A percentile compares a stretch with the other conserved stretches of the same genome.
Evolutionary conservation across 192 early-diverging fungal species (phyloP).

Genomic region (Coemansia asiatica): DNA sequence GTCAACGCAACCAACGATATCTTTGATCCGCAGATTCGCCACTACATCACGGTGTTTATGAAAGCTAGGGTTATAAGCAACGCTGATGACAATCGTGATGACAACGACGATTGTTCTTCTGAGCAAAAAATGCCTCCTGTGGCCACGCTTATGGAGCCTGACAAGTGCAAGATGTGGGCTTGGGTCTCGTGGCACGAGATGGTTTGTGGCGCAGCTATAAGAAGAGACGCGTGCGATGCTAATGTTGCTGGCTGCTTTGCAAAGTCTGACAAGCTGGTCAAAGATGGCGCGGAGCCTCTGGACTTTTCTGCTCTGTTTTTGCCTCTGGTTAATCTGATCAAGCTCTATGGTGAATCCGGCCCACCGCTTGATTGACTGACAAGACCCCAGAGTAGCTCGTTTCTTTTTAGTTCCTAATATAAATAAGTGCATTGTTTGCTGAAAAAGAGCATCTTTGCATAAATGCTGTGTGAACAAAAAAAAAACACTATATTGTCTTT

Average conservation of each 20-base stretch:
- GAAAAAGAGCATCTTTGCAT: no score
- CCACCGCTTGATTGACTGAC: neutral
- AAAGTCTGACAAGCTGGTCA: no score
- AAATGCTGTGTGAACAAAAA: no score
- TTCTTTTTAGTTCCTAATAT: no score
- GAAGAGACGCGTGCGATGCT: slow-evolving; percentile 12
- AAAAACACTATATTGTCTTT: no score
- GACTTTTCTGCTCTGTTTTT: slow-evolving; percentile 12
- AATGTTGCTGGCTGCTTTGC: neutral
- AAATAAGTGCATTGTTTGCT: no score
- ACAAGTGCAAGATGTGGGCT: slow-evolving; percentile 16
- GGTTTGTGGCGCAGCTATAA: neutral
- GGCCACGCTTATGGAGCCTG: slow-evolving; percentile 22
- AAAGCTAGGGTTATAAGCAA: neutral
- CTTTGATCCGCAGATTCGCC: neutral
- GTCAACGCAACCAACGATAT: slow-evolving; percentile 14
- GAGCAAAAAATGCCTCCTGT: neutral
- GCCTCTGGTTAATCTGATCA: slow-evolving; percentile 7
- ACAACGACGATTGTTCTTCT: no score
- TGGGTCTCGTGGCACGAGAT: slow-evolving; percentile 22
- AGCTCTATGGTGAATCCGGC: neutral
- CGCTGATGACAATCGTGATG: no score
- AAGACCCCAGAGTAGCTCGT: no score
- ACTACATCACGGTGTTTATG: slow-evolving; percentile 18
- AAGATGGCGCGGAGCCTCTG: neutral